A percentile compares a stretch with the other conserved stretches of the same genome.
Evolutionary conservation across 495 filamentous ascomycete species (phyloP).

Genomic region (Neurospora terricola): DNA sequence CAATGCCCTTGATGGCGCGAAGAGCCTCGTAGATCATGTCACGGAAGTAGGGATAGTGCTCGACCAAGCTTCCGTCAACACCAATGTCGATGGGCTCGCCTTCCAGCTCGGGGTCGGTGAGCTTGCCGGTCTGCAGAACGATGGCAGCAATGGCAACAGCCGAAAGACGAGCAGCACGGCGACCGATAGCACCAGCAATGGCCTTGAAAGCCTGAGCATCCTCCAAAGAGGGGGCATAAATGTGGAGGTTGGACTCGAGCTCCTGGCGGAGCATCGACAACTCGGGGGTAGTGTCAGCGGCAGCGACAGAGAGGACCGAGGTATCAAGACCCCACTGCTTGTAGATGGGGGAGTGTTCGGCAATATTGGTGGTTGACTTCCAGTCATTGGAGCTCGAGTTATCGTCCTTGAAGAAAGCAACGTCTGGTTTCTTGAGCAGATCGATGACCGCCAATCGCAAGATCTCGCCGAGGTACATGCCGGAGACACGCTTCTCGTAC

Average conservation of each 20-base stretch:
- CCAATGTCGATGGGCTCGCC: constrained; percentile 74
- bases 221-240: constrained; percentile 58
- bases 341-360: constrained; percentile 54
- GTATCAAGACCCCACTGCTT: constrained; percentile 86
- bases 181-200: constrained; percentile 73
- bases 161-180: constrained; percentile 78
- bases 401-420: constrained; percentile 60
- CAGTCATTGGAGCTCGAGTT: constrained; percentile 54
- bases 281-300: constrained; percentile 58
- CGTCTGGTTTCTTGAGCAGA: constrained; percentile 48
- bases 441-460: constrained; percentile 64
- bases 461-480: constrained; percentile 98
- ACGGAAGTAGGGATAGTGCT: constrained; percentile 86
- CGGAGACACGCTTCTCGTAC: constrained; percentile 96
- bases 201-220: constrained; percentile 76
- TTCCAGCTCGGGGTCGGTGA: constrained; percentile 33
- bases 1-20: constrained; percentile 59
- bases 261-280: constrained; percentile 58
- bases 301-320: constrained; percentile 69
- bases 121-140: constrained; percentile 60
- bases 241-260: constrained; percentile 63
- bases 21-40: constrained; percentile 66
- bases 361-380: constrained; percentile 57
- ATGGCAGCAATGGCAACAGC: constrained; percentile 80
- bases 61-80: constrained; percentile 82